Evolutionary conservation across 768 basidiomycete genomes (phyloP).

Genomic region (Psilocybe cyanescens): DNA sequence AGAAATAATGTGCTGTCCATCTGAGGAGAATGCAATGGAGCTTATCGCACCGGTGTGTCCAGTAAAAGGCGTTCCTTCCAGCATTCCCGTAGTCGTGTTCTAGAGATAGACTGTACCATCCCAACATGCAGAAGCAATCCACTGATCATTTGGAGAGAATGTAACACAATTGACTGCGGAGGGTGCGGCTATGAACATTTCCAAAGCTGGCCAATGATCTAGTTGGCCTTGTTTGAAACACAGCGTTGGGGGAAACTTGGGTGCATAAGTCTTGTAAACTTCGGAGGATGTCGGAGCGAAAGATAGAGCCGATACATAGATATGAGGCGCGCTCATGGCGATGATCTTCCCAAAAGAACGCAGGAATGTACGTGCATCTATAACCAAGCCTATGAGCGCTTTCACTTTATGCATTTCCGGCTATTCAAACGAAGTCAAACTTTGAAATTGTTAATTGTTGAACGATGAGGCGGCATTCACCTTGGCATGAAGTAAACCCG

Average conservation of each 20-base stretch:
- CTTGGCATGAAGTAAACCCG: neutral
- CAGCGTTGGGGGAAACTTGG: constrained; percentile 14
- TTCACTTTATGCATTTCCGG: neutral
- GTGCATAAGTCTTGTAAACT: constrained; percentile 18
- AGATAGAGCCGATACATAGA: constrained; percentile 42
- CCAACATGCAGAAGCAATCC: neutral
- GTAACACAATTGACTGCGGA: neutral
- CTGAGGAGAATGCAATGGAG: neutral
- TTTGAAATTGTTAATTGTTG: too few species aligned
- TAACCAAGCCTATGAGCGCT: constrained; percentile 4
- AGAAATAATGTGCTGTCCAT: neutral
- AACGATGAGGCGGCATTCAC: neutral
- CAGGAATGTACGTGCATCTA: constrained; percentile 33
- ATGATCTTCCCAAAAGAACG: constrained; percentile 31
- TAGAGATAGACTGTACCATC: neutral
- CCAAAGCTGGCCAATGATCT: neutral
- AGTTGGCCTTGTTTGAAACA: constrained; percentile 12
- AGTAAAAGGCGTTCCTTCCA: neutral
- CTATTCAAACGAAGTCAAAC: too few species aligned
- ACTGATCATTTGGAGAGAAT: neutral
- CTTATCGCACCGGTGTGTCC: neutral
- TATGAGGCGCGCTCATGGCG: constrained; percentile 35
- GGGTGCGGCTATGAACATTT: neutral
- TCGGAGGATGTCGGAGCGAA: constrained; percentile 30
- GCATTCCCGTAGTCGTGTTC: neutral